Percentiles rank a stretch among this genome's conserved stretches.
These are phyloP conservation scores for Talaromyces sp. DNA, from an alignment of 2,329 filamentous ascomycete genomes.

Conservation along the genomic window DNA sequence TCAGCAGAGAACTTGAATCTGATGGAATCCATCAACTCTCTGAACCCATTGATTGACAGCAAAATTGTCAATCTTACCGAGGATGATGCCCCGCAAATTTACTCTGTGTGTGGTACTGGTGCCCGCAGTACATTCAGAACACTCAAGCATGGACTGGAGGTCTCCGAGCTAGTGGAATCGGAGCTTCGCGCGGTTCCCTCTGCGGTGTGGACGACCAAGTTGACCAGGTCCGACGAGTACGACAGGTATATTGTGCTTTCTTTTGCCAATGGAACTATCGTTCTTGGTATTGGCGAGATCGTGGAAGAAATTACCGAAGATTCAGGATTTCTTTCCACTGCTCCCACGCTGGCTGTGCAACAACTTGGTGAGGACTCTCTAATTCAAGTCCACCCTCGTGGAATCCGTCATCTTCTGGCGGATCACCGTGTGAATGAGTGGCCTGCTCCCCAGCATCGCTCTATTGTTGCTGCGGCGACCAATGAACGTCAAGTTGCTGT, in stretches of 20 bases:
- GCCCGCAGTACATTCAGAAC: conserved; percentile 88
- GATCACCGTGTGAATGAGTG: conserved; percentile 84
- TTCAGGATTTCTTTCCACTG: conserved; percentile 85
- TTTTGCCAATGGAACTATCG: conserved; percentile 84
- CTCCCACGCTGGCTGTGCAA: conserved; percentile 88
- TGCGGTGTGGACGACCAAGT: conserved; percentile 93
- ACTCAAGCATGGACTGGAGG: conserved; percentile 88
- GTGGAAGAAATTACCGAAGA: conserved; percentile 88
- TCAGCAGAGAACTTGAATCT: conserved; percentile 78
- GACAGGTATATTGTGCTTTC: conserved; percentile 97
- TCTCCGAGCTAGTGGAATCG: conserved; percentile 94
- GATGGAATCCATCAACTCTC: conserved; percentile 80
- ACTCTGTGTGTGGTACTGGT: conserved; percentile 85
- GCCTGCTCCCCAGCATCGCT: conserved; percentile 88
- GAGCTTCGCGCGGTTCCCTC: conserved; percentile 86
- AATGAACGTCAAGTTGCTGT: conserved; percentile 93
- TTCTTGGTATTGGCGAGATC: conserved; percentile 93
- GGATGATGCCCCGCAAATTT: conserved; percentile 96
- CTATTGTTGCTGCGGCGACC: conserved; percentile 90
- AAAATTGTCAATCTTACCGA: conserved; percentile 88
- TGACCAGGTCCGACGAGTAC: conserved; percentile 77
- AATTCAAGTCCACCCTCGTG: conserved; percentile 94
- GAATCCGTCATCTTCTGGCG: conserved; percentile 84
- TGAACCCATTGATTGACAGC: conserved; percentile 90
- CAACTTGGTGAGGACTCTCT: conserved; percentile 91